Evolutionary conservation across 306 rosid genomes (phyloP).

Genomic region (Nissolia schottii): DNA sequence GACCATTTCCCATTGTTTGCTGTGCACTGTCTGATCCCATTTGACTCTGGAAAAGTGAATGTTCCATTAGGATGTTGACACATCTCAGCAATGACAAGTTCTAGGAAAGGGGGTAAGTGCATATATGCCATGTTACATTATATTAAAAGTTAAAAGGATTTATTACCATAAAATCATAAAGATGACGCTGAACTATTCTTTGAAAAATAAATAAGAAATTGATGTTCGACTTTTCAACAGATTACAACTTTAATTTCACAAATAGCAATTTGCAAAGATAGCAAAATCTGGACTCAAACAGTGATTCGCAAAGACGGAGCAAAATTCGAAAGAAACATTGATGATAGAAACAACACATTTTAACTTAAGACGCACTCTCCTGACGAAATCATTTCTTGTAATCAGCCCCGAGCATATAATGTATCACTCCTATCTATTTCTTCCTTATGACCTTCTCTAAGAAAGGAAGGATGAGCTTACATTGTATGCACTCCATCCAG

Average conservation of each 20-base stretch:
- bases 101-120: neutral
- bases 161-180: neutral
- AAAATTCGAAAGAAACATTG: neutral
- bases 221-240: neutral
- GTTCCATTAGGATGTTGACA: conserved; percentile 24
- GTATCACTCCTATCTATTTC: conserved; percentile 11
- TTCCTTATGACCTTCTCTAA: neutral
- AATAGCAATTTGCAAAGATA: no score
- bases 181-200: neutral
- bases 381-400: neutral
- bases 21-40: conserved; percentile 81
- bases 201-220: conserved; percentile 3
- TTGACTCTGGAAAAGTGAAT: conserved; percentile 70
- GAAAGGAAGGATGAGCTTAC: conserved; percentile 51
- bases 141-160: neutral
- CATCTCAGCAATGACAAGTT: conserved; percentile 12
- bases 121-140: conserved; percentile 10
- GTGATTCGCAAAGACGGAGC: neutral
- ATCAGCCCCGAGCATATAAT: conserved; percentile 11
- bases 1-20: conserved; percentile 61
- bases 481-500: conserved; percentile 82
- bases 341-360: neutral
- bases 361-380: neutral
- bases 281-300: neutral
- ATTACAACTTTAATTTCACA: neutral